Conservation (phyloP, 768 basidiomycete genomes). For the Collybia sp. region DNA sequence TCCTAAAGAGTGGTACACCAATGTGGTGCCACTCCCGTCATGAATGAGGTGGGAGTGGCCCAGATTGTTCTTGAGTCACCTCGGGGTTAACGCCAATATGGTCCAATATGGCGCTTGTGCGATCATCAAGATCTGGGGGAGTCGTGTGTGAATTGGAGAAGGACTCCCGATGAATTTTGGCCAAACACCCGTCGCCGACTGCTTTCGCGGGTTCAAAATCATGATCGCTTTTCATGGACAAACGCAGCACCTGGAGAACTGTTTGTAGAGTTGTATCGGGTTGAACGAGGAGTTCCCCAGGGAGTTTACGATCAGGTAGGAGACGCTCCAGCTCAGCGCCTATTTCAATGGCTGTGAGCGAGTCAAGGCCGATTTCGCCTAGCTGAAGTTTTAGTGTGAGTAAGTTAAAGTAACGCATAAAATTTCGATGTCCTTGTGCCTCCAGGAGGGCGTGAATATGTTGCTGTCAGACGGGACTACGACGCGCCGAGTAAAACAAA, state of each 20-base stretch:
- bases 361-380: conserved; percentile 3
- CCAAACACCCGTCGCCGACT: background rate
- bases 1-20: conserved; percentile 1
- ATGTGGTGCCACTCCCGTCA: conserved; percentile 2
- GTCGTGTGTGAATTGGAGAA: background rate
- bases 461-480: too few relatives aligned
- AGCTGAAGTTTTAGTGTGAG: background rate
- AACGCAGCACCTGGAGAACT: background rate
- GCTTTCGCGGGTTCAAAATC: too few relatives aligned
- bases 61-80: conserved; percentile 1
- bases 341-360: conserved; percentile 3
- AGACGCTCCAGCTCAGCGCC: background rate
- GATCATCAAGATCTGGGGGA: background rate
- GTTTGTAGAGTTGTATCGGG: background rate
- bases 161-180: background rate
- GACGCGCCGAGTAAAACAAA: too few relatives aligned
- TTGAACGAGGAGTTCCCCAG: too few relatives aligned
- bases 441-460: too few relatives aligned
- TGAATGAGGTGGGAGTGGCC: conserved; percentile 3
- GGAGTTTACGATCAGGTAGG: background rate
- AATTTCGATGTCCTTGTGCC: too few relatives aligned
- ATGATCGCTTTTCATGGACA: too few relatives aligned
- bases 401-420: too few relatives aligned
- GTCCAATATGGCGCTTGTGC: background rate
- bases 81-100: conserved; percentile 1